Base-by-base conservation (phyloP, 2,329 filamentous ascomycete genomes). In the Fusarium pseudograminearum region DNA sequence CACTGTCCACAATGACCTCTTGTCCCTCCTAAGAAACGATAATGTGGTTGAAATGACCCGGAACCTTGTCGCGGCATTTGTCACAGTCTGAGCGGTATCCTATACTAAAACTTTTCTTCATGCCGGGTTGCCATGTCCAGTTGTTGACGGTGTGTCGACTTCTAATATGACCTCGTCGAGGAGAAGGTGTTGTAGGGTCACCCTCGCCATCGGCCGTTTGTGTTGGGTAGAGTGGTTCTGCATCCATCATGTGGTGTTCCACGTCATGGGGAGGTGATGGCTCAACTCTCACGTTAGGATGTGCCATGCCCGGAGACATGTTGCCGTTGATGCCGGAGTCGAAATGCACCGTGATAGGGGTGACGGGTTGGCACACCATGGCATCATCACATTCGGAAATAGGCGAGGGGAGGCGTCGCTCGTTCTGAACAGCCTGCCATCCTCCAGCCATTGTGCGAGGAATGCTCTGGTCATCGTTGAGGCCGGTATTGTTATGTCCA, bases 41-140 rank as follows among this genome's bases (percentile, higher is more conserved):
- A 63, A 94, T 93, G 79, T 94, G 92, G 75, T 91, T 93, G 76
- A 93, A 94, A 77, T 94, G 92, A 2, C 92, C 92, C 0, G 92
- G 91, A 10, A 93, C 90, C 76, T 90, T 91, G 76, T 87, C 84
- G 45, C 86, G 86, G 79, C 92, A 94, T 79, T 93, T 93, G 65
- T 93, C 91, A 76, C 92, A 94, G 78, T 93, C 91, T 15, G 89
- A 86, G 67, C 91, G 84, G 80, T 91, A 94, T 52, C 92, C 92
- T 87, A 94, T 93, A 73, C 90, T 92, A 77, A 94, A 91, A 65
- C 86, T 89, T 77, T 87, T 88, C 80, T 91, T 91, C 85, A 88
- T 89, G 69, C 87, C 87, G 0, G 87, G 86, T 65, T 89, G 85
- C 74, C 83, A 82, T 3, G 87, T 89, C 87, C 87, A 89, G 58